Evolutionary conservation across 805 yeast genomes (phyloP), one percentile per base, ranked within the genome.

Genomic region (Candida ulmi): DNA sequence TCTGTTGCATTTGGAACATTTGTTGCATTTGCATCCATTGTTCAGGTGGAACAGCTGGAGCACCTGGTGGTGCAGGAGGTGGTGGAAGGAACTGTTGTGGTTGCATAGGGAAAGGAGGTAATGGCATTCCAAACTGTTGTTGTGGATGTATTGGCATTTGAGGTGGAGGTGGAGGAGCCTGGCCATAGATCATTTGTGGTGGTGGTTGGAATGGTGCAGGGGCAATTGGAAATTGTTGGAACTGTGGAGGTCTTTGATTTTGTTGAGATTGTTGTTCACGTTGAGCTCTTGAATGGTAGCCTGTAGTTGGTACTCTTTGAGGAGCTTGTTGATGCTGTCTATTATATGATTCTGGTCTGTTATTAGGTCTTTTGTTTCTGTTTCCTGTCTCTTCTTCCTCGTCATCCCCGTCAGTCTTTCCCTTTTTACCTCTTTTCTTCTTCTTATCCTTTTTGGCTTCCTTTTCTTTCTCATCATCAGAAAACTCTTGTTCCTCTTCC

Each of bases 401-500:
- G 17, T 36, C 51, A 16, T 47, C 51, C 35, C n/a, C n/a, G n/a
- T 44, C 46, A 23, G 54, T 56, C 35, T 53, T 58, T 8, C 30
- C 32, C 19, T 28, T 26, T 42, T 47, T 63, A 41, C 63, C 69
- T 44, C 65, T 70, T 44, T 69, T 71, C 50, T 74, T 77, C 61
- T 83, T 86, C 58, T 73, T 80, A 17, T 69, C 61, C 38, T 72
- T 75, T 55, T 83, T 90, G 33, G 75, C 76, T 27, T 76, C 81
- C 50, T 78, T 74, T 58, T 93, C 98, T 44, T 76, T 76, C 56
- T 91, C 98, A 60, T 93, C 98, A 58, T 93, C 98, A 2, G 96
- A 86, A 50, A 82, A 91, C 57, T 91, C 98, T 58, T 87, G 95
- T 58, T 93, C 98, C 24, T 85, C 95, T 50, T 80, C 88, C 0